Conservation (phyloP, 2,329 filamentous ascomycete species). For the Falciphora oryzae region DNA sequence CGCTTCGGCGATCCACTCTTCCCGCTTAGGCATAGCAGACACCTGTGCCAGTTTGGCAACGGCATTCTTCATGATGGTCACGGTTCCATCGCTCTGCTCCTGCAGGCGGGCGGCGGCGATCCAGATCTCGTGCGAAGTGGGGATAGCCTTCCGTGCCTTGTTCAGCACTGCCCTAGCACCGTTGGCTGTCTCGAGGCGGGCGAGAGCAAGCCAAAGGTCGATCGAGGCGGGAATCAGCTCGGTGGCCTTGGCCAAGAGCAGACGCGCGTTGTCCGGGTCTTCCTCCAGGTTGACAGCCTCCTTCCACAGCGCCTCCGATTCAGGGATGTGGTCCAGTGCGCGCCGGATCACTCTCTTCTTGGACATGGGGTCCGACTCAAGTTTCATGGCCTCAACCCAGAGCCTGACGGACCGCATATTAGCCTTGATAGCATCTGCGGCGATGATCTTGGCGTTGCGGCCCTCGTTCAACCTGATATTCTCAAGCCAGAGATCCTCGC, state of each 20-base stretch:
- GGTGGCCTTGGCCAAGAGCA: slow-evolving; percentile 89
- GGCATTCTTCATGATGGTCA: slow-evolving; percentile 92
- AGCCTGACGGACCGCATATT: slow-evolving; percentile 83
- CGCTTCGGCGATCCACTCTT: slow-evolving; percentile 94
- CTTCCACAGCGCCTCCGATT: slow-evolving; percentile 97
- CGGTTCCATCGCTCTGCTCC: slow-evolving; percentile 71
- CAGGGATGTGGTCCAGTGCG: slow-evolving; percentile 85
- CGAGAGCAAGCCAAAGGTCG: slow-evolving; percentile 91
- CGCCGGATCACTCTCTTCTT: slow-evolving; percentile 92
- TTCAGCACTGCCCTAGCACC: slow-evolving; percentile 95
- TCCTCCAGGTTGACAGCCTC: slow-evolving; percentile 94
- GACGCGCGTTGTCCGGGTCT: slow-evolving; percentile 76
- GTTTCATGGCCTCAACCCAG: slow-evolving; percentile 92
- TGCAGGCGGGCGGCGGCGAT: slow-evolving; percentile 88
- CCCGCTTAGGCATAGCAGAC: slow-evolving; percentile 92
- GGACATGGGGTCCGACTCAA: slow-evolving; percentile 75
- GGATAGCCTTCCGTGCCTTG: slow-evolving; percentile 86
- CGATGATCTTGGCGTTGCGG: slow-evolving; percentile 92
- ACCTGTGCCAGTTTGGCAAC: slow-evolving; percentile 84
- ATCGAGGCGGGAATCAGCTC: slow-evolving; percentile 92
- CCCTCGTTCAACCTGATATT: slow-evolving; percentile 90
- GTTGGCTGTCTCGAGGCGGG: slow-evolving; percentile 80
- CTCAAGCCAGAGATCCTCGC: slow-evolving; percentile 92
- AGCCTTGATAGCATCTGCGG: slow-evolving; percentile 84
- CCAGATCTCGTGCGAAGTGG: slow-evolving; percentile 94